A percentile compares a stretch with the other conserved stretches of the same genome.
Conservation (phyloP, 805 yeast species). For the Kluyveromyces aestuarii region DNA sequence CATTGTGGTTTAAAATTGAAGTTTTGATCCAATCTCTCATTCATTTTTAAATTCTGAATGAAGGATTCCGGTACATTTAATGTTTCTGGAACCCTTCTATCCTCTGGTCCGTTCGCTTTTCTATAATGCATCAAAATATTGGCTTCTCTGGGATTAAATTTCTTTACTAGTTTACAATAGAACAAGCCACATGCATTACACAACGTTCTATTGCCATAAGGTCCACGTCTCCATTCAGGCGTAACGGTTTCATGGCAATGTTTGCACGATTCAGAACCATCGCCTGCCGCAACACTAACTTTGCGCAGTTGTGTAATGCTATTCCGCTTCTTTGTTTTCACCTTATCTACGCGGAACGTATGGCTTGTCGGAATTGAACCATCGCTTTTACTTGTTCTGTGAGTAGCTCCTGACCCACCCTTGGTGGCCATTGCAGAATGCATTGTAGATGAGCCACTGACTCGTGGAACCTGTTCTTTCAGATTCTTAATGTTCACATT, state of each 20-base stretch:
- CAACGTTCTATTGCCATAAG: conserved; percentile 68
- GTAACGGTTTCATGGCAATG: conserved; percentile 72
- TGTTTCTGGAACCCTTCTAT: conserved; percentile 22
- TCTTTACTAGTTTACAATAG: conserved; percentile 48
- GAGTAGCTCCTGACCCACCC: not conserved
- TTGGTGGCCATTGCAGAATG: not conserved
- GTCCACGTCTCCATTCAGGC: conserved; percentile 94
- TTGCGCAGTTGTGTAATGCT: conserved; percentile 1
- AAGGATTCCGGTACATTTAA: conserved; percentile 19
- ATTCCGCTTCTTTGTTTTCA: not conserved
- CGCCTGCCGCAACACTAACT: conserved; percentile 1
- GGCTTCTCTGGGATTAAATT: conserved; percentile 21
- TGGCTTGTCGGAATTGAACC: not conserved
- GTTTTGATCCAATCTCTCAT: conserved; percentile 7
- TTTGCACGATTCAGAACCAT: conserved; percentile 32
- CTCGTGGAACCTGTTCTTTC: not conserved
- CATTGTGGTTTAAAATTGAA: conserved; percentile 1
- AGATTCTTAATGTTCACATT: not conserved
- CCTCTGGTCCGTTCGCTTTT: conserved; percentile 18
- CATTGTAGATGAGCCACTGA: not conserved
- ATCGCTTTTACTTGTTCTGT: conserved; percentile 1
- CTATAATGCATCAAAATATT: conserved; percentile 23
- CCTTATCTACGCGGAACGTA: not conserved
- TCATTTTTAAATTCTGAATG: conserved; percentile 10
- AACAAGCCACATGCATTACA: conserved; percentile 92